A percentile compares a stretch with the other conserved stretches of the same genome.
phyloP scores from a whole-genome alignment of 371 early-diverging fungal species.

The Synchytrium microbalum region DNA sequence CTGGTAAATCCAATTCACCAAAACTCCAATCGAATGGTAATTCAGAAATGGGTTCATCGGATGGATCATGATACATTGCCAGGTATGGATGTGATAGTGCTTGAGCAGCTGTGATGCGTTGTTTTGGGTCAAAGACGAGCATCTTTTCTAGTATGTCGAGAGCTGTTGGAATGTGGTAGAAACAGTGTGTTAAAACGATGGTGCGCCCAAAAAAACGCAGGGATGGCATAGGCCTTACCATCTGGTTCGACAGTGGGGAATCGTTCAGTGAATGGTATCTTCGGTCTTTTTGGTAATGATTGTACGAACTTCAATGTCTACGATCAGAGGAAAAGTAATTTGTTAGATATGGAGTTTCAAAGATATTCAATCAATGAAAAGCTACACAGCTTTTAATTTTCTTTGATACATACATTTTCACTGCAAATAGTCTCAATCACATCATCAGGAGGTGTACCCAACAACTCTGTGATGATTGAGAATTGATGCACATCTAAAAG shows the following conservation, averaged over 20 bases:
- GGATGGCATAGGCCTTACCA: constrained; percentile 6
- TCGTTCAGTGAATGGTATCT: constrained; percentile 67
- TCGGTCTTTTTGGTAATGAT: constrained; percentile 71
- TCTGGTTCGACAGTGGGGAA: constrained; percentile 57
- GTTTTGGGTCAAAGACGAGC: constrained; percentile 84
- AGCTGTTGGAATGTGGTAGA: constrained; percentile 24
- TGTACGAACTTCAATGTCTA: constrained; percentile 87
- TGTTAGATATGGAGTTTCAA: too few species aligned
- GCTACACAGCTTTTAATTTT: background rate
- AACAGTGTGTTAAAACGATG: constrained; percentile 1
- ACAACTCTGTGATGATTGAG: constrained; percentile 82
- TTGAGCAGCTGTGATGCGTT: constrained; percentile 78
- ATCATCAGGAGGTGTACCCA: constrained; percentile 91
- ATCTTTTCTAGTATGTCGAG: constrained; percentile 78
- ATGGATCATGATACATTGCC: constrained; percentile 69
- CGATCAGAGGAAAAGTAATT: constrained; percentile 3
- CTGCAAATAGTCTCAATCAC: constrained; percentile 87
- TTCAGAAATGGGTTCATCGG: constrained; percentile 69
- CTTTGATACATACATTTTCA: constrained; percentile 68
- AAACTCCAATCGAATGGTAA: constrained; percentile 87
- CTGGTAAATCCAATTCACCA: constrained; percentile 89
- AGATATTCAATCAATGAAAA: background rate
- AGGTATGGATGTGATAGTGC: constrained; percentile 78
- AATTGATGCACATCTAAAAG: constrained; percentile 80
- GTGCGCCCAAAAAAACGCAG: constrained; percentile 10